These are phyloP conservation scores for Coemansia sp. DNA, from an alignment of 192 early-diverging fungal genomes.

Conservation along the genomic window DNA sequence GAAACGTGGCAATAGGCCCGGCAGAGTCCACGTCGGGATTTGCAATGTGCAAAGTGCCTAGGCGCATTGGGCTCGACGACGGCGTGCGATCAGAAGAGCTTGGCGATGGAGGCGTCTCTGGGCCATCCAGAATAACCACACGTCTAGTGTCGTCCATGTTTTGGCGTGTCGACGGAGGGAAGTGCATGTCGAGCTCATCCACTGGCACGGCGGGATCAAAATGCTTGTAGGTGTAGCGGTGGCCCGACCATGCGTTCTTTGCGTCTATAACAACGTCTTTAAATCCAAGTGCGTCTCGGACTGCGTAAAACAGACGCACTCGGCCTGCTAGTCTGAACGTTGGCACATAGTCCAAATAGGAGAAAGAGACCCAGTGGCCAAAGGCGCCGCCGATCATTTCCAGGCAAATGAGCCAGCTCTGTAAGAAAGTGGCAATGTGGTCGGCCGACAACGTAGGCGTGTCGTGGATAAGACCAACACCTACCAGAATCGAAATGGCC, in stretches of 20 bases:
- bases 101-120: neutral
- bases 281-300: conserved; percentile 77
- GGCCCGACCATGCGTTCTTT: conserved; percentile 71
- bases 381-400: conserved; percentile 84
- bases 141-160: conserved; percentile 31
- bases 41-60: neutral
- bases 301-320: conserved; percentile 71
- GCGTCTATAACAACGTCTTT: conserved; percentile 83
- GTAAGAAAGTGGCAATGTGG: conserved; percentile 75
- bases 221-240: conserved; percentile 71
- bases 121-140: neutral
- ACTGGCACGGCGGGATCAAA: conserved; percentile 71
- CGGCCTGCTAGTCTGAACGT: conserved; percentile 65
- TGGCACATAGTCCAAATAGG: conserved; percentile 75
- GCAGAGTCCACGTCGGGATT: neutral
- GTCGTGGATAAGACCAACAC: conserved; percentile 68
- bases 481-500: conserved; percentile 75
- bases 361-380: conserved; percentile 81
- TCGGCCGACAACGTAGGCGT: conserved; percentile 58
- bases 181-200: conserved; percentile 56
- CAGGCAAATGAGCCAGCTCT: conserved; percentile 88
- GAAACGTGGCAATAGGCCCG: neutral
- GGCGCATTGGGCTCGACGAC: neutral
- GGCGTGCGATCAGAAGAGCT: neutral
- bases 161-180: conserved; percentile 47